These are phyloP conservation scores for Polychytrium aggregatum DNA, from an alignment of 192 early-diverging fungal genomes.

Conservation along the genomic window DNA sequence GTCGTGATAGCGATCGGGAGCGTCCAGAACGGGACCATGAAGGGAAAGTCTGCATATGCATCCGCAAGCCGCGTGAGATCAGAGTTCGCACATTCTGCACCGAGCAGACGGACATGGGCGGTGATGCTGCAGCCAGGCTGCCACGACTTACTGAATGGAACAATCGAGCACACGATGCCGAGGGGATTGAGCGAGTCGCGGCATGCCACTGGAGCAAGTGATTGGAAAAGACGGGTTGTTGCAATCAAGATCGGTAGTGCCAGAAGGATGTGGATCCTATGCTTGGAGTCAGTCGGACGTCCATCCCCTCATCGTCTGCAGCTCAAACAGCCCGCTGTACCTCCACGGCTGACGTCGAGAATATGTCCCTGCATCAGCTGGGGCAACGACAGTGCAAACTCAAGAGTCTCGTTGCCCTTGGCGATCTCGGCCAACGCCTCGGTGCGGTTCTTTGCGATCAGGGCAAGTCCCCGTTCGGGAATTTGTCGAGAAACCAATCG, in stretches of 20 bases:
- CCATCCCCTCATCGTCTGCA: no score
- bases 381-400: conserved; percentile 60
- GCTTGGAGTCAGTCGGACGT: no score
- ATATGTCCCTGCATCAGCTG: conserved; percentile 50
- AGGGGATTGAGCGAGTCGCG: conserved; percentile 51
- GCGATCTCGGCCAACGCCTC: conserved; percentile 63
- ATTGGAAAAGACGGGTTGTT: no score
- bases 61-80: no score
- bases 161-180: conserved; percentile 68
- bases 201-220: no score
- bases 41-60: conserved; percentile 12
- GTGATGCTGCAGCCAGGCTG: no score
- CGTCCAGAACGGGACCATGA: conserved; percentile 78
- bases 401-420: conserved; percentile 72
- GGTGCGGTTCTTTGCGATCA: no score
- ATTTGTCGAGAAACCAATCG: background rate
- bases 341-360: conserved; percentile 53
- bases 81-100: no score
- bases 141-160: conserved; percentile 54
- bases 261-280: no score
- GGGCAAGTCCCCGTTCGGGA: conserved; percentile 36
- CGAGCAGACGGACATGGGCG: no score
- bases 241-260: no score
- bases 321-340: no score
- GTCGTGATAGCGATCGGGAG: conserved; percentile 56